Base-by-base conservation (phyloP, 148 eudicot species). In the Fagopyrum esculentum region DNA sequence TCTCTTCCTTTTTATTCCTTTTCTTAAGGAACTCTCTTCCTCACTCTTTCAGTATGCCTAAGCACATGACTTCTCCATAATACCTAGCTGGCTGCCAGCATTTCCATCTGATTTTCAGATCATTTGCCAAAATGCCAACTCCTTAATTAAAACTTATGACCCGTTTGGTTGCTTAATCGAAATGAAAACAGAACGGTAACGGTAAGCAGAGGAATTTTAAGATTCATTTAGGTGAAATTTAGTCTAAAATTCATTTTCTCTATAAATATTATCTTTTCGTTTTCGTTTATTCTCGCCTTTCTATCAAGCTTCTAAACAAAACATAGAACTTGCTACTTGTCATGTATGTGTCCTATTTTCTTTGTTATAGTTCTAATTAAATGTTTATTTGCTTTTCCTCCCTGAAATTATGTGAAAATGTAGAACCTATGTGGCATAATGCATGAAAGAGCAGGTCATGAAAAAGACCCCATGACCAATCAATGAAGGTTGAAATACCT, bases 391-490 rank as follows among this genome's bases (percentile, higher is more conserved):
- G 3, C 4, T 17, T 57, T 61, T 61, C 68, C 68, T 61, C 68
- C 68, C 68, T 26, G 43, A 61, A 61, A 26, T 61, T 60, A 60
- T 61, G 40, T 26, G 12, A 2, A 60, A 60, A 29, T 61, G 68
- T 61, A 16, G 13, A 61, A 26, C 35, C 6, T 60, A 40, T 61
- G 68, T 61, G 43, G 68, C 43, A 61, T 61, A 29, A 61, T 61
- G 68, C 43, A 61, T 13, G 68, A 29, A 61, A 61, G 43, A 61
- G 68, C 13, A 61, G 43, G 68, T 61, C 40, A 29, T 15, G 43
- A 43, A 61, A 61, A 61, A 17, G 68, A 61, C 68, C 68, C 68
- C n/a, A 19, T 29, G 68, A 0, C 68, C 68, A 61, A 61, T 61
- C 68, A 26, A 40, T 61, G 68, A 1, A 26, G 68, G 15, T 29